Evolutionary conservation across 2,329 filamentous ascomycete species (phyloP), one percentile per base, ranked within the genome.

Genomic region (Ceratocystis diversiconidia): DNA sequence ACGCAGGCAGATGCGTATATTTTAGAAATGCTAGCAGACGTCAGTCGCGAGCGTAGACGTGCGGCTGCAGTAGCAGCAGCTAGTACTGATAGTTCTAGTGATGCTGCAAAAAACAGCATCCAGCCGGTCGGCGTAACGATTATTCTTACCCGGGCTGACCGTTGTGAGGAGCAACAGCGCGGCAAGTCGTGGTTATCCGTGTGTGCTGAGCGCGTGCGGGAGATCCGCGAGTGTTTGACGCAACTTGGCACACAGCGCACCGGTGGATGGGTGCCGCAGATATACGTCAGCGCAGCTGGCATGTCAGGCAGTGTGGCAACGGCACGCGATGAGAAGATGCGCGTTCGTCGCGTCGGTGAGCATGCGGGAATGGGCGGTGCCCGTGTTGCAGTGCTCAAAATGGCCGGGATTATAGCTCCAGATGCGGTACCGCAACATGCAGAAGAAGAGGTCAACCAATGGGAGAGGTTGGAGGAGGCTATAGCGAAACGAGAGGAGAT

Each of bases 131-230:
- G 55, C 28, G 81, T 80, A 1, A 70, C 77, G 5, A 76, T 84
- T 1, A 76, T 84, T 3, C 71, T 85, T 61, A 85, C 82, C 10
- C 84, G 84, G 72, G 80, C 79, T 15, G 82, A 85, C 70, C 83
- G 83, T 69, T 72, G 70, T 55, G 73, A 71, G 36, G 70, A 70
- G 30, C 55, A 61, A 19, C 57, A 61, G 32, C 41, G 44, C 7
- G 57, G 61, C n/a, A 60, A 41, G 55, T 64, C 55, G 22, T 76
- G 75, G 67, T 65, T 65, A 4, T 52, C 63, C 1, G 68, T 74
- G 48, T 73, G 73, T 0, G 66, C 63, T 3, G 67, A 69, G 36
- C 65, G 76, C n/a, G 71, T 71, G 19, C 52, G 61, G 2, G 71
- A 74, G 48, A 67, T 77, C 57, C 32, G 66, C 3, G 65, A 65